These are phyloP conservation scores for Leavenworthia alabamica DNA, from an alignment of 345 rosid species.

Conservation along the genomic window DNA sequence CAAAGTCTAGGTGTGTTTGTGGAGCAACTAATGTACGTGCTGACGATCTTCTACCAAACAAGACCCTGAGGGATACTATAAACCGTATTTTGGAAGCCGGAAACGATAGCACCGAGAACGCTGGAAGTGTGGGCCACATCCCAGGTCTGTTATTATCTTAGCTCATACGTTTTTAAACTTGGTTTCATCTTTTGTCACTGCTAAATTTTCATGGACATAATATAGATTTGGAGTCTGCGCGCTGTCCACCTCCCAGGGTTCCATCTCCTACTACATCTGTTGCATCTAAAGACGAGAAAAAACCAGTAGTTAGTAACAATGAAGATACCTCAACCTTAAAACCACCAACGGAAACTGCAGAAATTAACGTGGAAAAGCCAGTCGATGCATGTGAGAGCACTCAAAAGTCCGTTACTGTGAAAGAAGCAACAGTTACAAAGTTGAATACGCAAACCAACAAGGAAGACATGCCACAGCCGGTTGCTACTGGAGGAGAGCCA, in stretches of 20 bases:
- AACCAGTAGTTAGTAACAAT: constrained; percentile 48
- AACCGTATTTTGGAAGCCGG: constrained; percentile 91
- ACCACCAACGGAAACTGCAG: constrained; percentile 37
- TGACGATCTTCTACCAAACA: constrained; percentile 94
- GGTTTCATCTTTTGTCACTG: background rate
- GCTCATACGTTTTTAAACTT: background rate
- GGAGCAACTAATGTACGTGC: constrained; percentile 79
- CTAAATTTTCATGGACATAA: constrained; percentile 4
- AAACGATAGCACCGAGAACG: constrained; percentile 78
- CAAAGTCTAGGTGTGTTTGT: constrained; percentile 75
- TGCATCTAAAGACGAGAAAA: constrained; percentile 66
- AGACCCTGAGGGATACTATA: constrained; percentile 88
- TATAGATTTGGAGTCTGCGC: constrained; percentile 76
- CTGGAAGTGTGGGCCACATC: constrained; percentile 71
- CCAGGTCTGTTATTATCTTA: constrained; percentile 49
- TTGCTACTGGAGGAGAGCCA: constrained; percentile 60
- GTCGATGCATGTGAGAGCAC: constrained; percentile 65
- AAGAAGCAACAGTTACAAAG: constrained; percentile 60
- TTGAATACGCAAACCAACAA: constrained; percentile 52
- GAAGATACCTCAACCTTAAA: constrained; percentile 38
- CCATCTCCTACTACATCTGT: constrained; percentile 74
- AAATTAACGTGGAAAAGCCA: constrained; percentile 40
- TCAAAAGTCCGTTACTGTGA: constrained; percentile 51
- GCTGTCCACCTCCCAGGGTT: constrained; percentile 55
- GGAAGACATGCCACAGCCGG: constrained; percentile 69